Conservation (phyloP, 2,329 filamentous ascomycete genomes). For the Cladosporium sp. region DNA sequence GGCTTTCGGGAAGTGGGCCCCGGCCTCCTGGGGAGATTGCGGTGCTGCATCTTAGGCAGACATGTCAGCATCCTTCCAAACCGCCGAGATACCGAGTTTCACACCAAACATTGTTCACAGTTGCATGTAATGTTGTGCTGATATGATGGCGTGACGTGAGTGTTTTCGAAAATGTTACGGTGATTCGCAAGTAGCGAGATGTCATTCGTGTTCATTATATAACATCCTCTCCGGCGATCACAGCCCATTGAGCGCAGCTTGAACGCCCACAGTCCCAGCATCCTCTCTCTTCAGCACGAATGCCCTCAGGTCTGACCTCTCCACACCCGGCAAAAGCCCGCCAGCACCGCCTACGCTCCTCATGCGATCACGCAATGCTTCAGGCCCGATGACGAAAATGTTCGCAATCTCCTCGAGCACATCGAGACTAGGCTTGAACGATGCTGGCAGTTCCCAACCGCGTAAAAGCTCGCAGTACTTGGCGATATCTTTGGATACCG, state of each 20-base stretch:
- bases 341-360: conserved; percentile 45
- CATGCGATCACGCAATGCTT: conserved; percentile 55
- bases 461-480: conserved; percentile 87
- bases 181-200: background rate
- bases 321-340: conserved; percentile 40
- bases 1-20: background rate
- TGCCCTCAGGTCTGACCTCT: conserved; percentile 65
- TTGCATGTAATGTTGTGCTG: background rate
- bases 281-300: conserved; percentile 88
- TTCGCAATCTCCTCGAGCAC: conserved; percentile 91
- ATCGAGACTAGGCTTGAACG: conserved; percentile 65
- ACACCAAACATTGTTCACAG: background rate
- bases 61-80: background rate
- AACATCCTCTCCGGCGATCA: conserved; percentile 30
- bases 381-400: conserved; percentile 83
- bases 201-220: background rate
- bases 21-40: background rate
- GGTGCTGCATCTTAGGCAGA: background rate
- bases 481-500: conserved; percentile 94
- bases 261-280: conserved; percentile 75
- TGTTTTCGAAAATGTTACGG: background rate
- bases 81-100: background rate
- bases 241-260: conserved; percentile 73
- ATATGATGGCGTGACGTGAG: background rate
- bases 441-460: conserved; percentile 70